Conservation (phyloP, 1,284 basidiomycete species). For the Irpex rosettiformis region DNA sequence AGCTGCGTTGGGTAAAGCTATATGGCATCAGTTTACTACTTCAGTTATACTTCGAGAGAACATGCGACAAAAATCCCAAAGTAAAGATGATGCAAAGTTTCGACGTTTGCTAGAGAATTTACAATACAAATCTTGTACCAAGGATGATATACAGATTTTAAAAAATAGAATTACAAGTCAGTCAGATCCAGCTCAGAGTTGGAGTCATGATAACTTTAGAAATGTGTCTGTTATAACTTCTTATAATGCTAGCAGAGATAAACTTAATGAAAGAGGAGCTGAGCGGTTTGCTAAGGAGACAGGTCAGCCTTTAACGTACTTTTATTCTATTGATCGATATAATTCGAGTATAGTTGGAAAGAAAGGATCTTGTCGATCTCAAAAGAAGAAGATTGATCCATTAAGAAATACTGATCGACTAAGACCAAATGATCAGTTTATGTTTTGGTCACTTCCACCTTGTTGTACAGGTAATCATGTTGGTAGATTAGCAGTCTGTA, state of each 20-base stretch:
- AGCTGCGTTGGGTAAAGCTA: constrained; percentile 12
- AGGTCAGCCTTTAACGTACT: constrained; percentile 22
- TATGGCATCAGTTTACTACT: constrained; percentile 1
- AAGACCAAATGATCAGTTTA: constrained; percentile 17
- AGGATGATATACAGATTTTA: constrained; percentile 30
- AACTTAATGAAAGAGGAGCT: constrained; percentile 27
- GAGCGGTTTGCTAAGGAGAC: constrained; percentile 28
- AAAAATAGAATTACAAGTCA: constrained; percentile 17
- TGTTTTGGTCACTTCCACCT: constrained; percentile 27
- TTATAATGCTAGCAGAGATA: constrained; percentile 30
- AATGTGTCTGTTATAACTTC: constrained; percentile 31
- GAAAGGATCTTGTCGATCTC: background rate
- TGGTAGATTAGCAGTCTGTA: constrained; percentile 31
- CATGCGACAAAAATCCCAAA: constrained; percentile 27
- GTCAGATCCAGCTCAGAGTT: background rate
- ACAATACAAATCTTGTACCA: constrained; percentile 32
- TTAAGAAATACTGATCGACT: constrained; percentile 8
- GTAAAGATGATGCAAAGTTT: constrained; percentile 25
- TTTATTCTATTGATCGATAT: constrained; percentile 28
- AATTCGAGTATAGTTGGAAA: background rate
- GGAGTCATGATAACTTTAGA: constrained; percentile 21
- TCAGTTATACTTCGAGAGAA: constrained; percentile 23
- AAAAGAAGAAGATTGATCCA: background rate
- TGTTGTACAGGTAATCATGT: constrained; percentile 22
- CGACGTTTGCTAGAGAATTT: constrained; percentile 26